Evolutionary conservation across 2,329 filamentous ascomycete genomes (phyloP), one percentile per base, ranked within the genome.

Genomic region (Penicillium oxalicum): DNA sequence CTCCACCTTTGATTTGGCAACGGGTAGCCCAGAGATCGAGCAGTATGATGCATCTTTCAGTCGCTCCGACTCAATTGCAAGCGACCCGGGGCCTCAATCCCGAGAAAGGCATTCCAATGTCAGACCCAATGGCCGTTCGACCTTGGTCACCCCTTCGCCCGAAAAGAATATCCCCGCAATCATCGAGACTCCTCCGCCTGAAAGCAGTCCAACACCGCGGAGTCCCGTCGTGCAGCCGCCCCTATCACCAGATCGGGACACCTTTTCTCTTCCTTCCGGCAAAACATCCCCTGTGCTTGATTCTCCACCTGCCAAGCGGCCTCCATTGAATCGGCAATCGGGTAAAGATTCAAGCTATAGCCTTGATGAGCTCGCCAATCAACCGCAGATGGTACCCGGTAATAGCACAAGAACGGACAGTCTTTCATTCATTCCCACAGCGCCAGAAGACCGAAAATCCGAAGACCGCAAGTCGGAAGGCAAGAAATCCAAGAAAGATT

Each of bases 361-460:
- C 1, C 72, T 85, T 18, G 82, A 83, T 55, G 85, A 91, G 28
- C 78, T 87, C 55, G 75, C 79, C 8, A 79, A 79, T 28, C 77
- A 79, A 51, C 81, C 86, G 3, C 82, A 87, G n/a, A 75, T 82
- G 27, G 70, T 91, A 2, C 83, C 86, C 24, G 86, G 86, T 9
- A 83, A 82, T 47, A 81, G 76, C 48, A 84, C 79, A 6, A 80
- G 87, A 40, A 91, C 88, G 1, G 89, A 93, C 66, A 82, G 78
- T 42, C 73, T 94, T 11, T 89, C 88, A 0, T 86, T 90, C 57
- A 90, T 93, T 44, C 88, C 90, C 0, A 91, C 85, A 0, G 74
- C 87, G 39, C 74, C 74, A 2, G 86, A 90, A 49, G 87, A 91
- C 49, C 86, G 82, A 69, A 87, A 85, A 59, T 60, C 74, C 1